Percentiles rank a stretch among this genome's conserved stretches.
These are phyloP conservation scores for Mucor indicus DNA, from an alignment of 371 early-diverging fungal genomes.

Conservation along the genomic window DNA sequence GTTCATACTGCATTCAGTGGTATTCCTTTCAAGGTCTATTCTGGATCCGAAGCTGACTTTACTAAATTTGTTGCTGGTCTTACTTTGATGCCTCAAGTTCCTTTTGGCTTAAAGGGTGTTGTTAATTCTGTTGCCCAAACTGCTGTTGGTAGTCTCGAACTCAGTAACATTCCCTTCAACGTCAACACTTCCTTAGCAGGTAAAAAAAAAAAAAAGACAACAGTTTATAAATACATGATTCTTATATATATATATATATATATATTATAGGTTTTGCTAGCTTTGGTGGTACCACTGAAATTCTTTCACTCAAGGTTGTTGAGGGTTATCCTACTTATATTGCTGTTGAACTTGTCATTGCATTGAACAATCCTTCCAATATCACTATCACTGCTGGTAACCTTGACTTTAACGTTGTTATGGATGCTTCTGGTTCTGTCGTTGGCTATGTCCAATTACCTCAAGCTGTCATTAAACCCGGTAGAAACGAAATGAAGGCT, in stretches of 20 bases:
- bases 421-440: slow-evolving; percentile 29
- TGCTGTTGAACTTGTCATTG: slow-evolving; percentile 36
- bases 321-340: slow-evolving; percentile 46
- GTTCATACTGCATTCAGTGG: slow-evolving; percentile 48
- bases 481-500: slow-evolving; percentile 26
- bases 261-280: slow-evolving; percentile 36
- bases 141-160: slow-evolving; percentile 48
- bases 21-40: slow-evolving; percentile 51
- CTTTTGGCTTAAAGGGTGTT: slow-evolving; percentile 52
- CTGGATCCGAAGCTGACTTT: slow-evolving; percentile 41
- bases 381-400: slow-evolving; percentile 53
- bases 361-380: slow-evolving; percentile 51
- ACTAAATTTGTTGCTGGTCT: slow-evolving; percentile 47
- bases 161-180: slow-evolving; percentile 45
- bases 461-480: slow-evolving; percentile 47
- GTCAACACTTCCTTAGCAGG: slow-evolving; percentile 52
- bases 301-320: slow-evolving; percentile 37
- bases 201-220: no score
- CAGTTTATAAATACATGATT: no score
- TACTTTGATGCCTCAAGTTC: slow-evolving; percentile 27
- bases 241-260: slow-evolving; percentile 2
- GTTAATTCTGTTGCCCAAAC: slow-evolving; percentile 49
- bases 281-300: slow-evolving; percentile 43
- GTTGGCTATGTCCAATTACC: slow-evolving; percentile 38
- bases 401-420: slow-evolving; percentile 41